Percentiles rank a stretch among this genome's conserved stretches.
phyloP scores from a whole-genome alignment of 208 protist species.

The Acanthamoeba rhysodes region DNA sequence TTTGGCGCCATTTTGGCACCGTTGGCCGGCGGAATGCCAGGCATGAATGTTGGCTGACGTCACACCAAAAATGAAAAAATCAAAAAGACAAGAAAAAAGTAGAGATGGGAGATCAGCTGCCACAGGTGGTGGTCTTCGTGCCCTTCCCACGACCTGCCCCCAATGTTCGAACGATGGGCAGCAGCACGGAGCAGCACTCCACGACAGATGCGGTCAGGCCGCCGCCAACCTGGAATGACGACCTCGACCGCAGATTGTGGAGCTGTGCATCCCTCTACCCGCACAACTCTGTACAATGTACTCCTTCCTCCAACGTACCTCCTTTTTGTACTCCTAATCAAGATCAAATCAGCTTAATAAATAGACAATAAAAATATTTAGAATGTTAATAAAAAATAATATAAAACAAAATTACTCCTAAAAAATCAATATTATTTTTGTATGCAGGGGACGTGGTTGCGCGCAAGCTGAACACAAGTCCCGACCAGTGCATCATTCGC shows the following conservation, averaged over 20 bases:
- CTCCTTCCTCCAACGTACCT: too few species aligned
- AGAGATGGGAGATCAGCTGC: neutral
- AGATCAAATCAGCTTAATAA: too few species aligned
- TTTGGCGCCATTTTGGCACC: too few species aligned
- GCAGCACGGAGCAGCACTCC: neutral
- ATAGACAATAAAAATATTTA: too few species aligned
- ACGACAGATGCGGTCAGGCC: neutral
- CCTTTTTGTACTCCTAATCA: too few species aligned
- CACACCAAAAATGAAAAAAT: neutral
- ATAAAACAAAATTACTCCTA: too few species aligned
- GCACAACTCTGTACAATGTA: constrained; percentile 1
- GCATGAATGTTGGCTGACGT: too few species aligned
- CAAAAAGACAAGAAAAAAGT: neutral
- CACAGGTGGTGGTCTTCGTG: neutral
- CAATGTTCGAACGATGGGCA: neutral
- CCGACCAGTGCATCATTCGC: neutral
- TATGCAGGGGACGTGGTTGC: neutral
- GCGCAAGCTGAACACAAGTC: neutral
- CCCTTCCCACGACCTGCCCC: neutral
- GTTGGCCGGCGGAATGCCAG: too few species aligned
- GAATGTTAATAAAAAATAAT: too few species aligned
- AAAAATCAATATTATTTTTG: neutral
- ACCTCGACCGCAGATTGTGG: constrained; percentile 1
- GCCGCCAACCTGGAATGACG: neutral
- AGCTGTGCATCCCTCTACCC: constrained; percentile 6